A percentile compares a stretch with the other conserved stretches of the same genome.
These are phyloP conservation scores for Pseudocercospora vitis DNA, from an alignment of 2,329 filamentous ascomycete genomes.

Conservation along the genomic window DNA sequence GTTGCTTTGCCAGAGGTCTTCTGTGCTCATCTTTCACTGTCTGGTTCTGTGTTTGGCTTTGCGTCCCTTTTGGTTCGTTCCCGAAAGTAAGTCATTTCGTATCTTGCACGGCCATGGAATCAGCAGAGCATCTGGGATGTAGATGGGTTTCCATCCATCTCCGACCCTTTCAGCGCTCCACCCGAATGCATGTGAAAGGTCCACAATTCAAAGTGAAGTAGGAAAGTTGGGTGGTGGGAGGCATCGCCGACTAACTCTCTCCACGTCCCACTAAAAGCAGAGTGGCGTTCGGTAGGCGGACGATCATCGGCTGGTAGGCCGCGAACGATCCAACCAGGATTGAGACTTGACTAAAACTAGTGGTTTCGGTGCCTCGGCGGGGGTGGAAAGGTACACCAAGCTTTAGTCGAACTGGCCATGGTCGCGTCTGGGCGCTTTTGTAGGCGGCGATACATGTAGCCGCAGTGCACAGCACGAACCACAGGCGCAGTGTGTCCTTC, in stretches of 20 bases:
- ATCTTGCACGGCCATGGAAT: too few species aligned
- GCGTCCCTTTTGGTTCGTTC: too few species aligned
- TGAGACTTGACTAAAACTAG: too few species aligned
- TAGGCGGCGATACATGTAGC: conserved; percentile 4
- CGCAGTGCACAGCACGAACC: background rate
- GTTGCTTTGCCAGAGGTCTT: too few species aligned
- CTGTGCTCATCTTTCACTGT: too few species aligned
- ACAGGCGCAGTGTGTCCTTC: background rate
- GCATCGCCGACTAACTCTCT: too few species aligned
- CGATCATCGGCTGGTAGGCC: background rate
- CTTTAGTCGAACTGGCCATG: background rate
- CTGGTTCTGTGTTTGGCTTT: too few species aligned
- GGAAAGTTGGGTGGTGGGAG: background rate
- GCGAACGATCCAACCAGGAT: conserved; percentile 1
- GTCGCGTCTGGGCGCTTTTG: conserved; percentile 4
- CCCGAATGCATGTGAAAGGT: background rate
- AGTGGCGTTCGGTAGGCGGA: background rate
- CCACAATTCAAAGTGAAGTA: background rate
- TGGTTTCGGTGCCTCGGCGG: conserved; percentile 8
- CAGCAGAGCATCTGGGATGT: too few species aligned
- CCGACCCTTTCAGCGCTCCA: too few species aligned
- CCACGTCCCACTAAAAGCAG: background rate
- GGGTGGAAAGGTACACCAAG: background rate
- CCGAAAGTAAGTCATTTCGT: too few species aligned
- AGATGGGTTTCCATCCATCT: too few species aligned